A percentile compares a stretch with the other conserved stretches of the same genome.
phyloP scores from a whole-genome alignment of 1,284 basidiomycete genomes.

The Mycosarcoma mackinlayi region DNA sequence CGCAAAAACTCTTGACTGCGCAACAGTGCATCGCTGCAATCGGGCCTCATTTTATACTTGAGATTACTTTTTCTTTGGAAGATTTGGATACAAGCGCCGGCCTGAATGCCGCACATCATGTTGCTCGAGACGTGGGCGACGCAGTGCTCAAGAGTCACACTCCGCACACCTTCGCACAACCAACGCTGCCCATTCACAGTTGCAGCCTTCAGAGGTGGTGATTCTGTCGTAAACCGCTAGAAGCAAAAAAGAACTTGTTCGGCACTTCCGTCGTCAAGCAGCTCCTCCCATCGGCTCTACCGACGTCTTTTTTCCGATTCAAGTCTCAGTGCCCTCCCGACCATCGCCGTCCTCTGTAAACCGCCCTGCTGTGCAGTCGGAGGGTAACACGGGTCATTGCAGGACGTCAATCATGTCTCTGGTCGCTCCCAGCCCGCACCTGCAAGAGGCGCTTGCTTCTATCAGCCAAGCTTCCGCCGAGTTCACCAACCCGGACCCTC shows the following conservation, averaged over 20 bases:
- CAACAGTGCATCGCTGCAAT: not conserved
- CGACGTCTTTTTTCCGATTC: too few relatives aligned
- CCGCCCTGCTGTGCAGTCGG: not conserved
- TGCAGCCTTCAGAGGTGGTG: too few relatives aligned
- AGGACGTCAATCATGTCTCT: conserved; percentile 35
- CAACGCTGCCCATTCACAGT: too few relatives aligned
- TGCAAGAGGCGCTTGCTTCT: conserved; percentile 47
- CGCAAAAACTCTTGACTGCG: not conserved
- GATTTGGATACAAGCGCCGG: conserved; percentile 8
- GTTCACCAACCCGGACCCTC: conserved; percentile 56
- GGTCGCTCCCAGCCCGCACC: conserved; percentile 43
- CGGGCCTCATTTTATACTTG: not conserved
- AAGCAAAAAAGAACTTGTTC: too few relatives aligned
- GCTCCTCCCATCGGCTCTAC: too few relatives aligned
- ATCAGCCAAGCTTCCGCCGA: conserved; percentile 51
- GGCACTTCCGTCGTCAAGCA: too few relatives aligned
- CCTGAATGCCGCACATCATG: conserved; percentile 15
- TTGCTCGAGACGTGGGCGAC: too few relatives aligned
- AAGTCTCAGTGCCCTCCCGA: too few relatives aligned
- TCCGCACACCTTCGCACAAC: not conserved
- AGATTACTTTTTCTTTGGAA: not conserved
- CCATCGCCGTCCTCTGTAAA: too few relatives aligned
- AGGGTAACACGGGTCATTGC: conserved; percentile 17
- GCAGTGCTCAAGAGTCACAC: conserved; percentile 1
- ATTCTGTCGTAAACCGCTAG: too few relatives aligned